Base-by-base conservation (phyloP, 805 yeast species). In the Tetrapisispora taiwanensis region DNA sequence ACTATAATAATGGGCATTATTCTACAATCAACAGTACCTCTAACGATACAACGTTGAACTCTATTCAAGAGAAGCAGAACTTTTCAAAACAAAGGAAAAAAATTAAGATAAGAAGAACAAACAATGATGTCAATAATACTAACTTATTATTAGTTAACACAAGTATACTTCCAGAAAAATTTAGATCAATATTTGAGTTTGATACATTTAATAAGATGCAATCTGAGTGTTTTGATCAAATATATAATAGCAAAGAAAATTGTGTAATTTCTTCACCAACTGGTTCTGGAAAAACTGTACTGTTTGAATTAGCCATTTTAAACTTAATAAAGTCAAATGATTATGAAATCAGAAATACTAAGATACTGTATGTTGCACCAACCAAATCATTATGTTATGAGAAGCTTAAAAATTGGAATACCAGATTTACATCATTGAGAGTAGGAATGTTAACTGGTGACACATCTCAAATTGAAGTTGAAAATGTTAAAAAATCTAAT, bases 381-480 rank as follows among this genome's bases (percentile, higher is more conserved):
- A 74, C 79, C 7, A 77, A 76, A 50, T 73, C 82, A 0, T 59
- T 78, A 32, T 78, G 82, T 47, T 56, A 62, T 18, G 81, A 78
- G 50, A 70, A 73, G 41, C 65, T 60, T 22, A 61, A 58, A 4
- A 72, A 71, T 38, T 78, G 81, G 79, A 51, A 55, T 1, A 45
- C 52, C 1, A 70, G 66, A 40, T 74, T 78, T 43, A 49, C 62
- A 14, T 67, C 70, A 8, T 47, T 75, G 12, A 54, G 66, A 5
- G 76, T 75, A 7, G 77, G 78, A 0, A 62, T 73, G 36, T 56
- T 78, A 34, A 78, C 83, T 0, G 71, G 82, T 45, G 83, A 78
- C 48, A 74, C 80, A 10, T 61, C 70, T 9, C 61, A 59, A 18
- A 45, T 63, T 3, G 76, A 74, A 35, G 60, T 71, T 6, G 77